Conservation (phyloP, 441 rosid species). For the Jatropha podagrica region DNA sequence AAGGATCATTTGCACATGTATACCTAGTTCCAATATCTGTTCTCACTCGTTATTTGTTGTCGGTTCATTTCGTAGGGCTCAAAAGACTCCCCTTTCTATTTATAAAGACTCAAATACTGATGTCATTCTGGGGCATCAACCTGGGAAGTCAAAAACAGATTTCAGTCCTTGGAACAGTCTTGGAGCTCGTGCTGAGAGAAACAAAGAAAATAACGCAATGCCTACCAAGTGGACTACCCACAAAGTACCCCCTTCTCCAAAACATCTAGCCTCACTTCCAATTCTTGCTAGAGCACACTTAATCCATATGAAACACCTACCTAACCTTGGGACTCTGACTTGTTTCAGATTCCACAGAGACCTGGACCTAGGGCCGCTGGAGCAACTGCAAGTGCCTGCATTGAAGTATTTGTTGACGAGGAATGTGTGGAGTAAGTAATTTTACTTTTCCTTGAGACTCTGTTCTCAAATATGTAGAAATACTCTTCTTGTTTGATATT, state of each 20-base stretch:
- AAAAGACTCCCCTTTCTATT: conserved; percentile 50
- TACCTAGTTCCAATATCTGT: not conserved
- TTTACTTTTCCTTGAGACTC: not conserved
- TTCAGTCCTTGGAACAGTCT: conserved; percentile 61
- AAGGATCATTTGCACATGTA: too few relatives aligned
- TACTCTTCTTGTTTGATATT: not conserved
- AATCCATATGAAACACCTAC: not conserved
- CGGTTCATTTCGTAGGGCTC: conserved; percentile 22
- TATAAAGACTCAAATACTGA: conserved; percentile 53
- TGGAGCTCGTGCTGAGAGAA: conserved; percentile 75
- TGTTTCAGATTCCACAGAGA: conserved; percentile 62
- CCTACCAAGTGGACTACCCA: conserved; percentile 76
- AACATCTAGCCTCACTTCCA: not conserved
- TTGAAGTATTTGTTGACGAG: conserved; percentile 83
- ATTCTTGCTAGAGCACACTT: not conserved
- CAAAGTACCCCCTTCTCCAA: conserved; percentile 46
- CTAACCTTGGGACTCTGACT: conserved; percentile 3
- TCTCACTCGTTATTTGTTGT: not conserved
- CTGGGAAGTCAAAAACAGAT: conserved; percentile 46
- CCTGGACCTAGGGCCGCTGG: conserved; percentile 43
- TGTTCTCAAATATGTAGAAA: not conserved
- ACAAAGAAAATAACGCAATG: conserved; percentile 79
- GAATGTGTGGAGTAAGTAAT: conserved; percentile 58
- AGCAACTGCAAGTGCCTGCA: conserved; percentile 37
- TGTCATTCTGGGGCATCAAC: conserved; percentile 32